Conservation (phyloP, 2,329 filamentous ascomycete species). For the Cladosporium sp. region DNA sequence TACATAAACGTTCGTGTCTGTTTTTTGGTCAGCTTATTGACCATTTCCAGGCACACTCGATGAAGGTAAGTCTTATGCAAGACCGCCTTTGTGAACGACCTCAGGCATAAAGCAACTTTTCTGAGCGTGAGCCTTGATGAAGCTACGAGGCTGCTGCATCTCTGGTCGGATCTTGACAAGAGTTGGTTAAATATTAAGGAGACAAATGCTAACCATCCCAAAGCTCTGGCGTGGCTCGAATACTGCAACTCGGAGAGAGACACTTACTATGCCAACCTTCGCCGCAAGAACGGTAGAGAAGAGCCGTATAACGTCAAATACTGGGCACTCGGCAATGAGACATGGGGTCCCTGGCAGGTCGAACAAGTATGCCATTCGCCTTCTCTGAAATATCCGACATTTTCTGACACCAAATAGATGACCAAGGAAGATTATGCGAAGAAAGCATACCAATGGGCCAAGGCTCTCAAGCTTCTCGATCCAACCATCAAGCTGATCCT, state of each 20-base stretch:
- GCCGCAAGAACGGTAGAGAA: conserved; percentile 67
- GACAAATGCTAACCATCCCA: not conserved
- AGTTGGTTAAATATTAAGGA: too few species aligned
- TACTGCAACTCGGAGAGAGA: conserved; percentile 78
- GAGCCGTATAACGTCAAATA: conserved; percentile 80
- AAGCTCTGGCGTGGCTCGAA: conserved; percentile 71
- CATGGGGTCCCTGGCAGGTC: conserved; percentile 64
- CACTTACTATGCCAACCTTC: conserved; percentile 76
- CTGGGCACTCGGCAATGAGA: conserved; percentile 78
- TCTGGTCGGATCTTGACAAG: too few species aligned
- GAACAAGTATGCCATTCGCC: conserved; percentile 30
- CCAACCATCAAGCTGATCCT: conserved; percentile 65
- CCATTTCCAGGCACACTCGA: conserved; percentile 38
- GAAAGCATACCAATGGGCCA: conserved; percentile 66
- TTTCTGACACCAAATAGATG: conserved; percentile 43
- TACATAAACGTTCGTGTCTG: not conserved
- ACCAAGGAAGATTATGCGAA: conserved; percentile 66
- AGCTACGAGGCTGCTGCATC: too few species aligned
- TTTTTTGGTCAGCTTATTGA: conserved; percentile 10
- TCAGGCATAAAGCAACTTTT: too few species aligned
- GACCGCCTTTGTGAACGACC: too few species aligned
- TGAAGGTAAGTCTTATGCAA: conserved; percentile 42
- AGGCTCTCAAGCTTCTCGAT: conserved; percentile 66
- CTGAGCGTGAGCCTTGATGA: too few species aligned
- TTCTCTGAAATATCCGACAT: not conserved